Conservation (phyloP, 164 flowering plant species). For the Nymphaea thermarum region DNA sequence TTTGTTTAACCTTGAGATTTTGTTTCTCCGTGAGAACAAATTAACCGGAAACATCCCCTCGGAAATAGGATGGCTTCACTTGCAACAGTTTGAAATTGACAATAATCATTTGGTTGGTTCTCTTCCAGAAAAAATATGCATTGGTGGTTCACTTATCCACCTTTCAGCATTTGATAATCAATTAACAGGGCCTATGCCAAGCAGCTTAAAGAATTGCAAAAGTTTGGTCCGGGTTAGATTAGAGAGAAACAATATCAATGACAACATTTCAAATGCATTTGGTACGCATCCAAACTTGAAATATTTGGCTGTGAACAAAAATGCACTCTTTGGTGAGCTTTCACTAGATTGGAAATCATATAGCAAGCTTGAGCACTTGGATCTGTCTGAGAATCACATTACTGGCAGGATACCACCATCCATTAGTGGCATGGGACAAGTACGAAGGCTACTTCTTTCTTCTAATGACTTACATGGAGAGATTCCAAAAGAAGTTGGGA, state of each 20-base stretch:
- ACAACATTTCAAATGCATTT: constrained; percentile 11
- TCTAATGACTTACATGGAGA: not conserved
- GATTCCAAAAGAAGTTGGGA: not conserved
- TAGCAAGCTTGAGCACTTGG: constrained; percentile 5
- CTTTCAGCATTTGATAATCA: constrained; percentile 10
- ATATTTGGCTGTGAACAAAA: constrained; percentile 14
- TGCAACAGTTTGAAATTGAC: constrained; percentile 8
- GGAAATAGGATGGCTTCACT: constrained; percentile 14
- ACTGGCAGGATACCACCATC: constrained; percentile 15
- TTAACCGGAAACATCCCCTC: constrained; percentile 14
- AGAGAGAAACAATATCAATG: constrained; percentile 9
- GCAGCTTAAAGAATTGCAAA: constrained; percentile 12
- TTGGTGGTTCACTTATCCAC: constrained; percentile 9
- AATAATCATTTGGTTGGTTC: constrained; percentile 15
- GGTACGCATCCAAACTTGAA: constrained; percentile 12
- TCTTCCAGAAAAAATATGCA: constrained; percentile 13
- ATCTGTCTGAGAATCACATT: constrained; percentile 10
- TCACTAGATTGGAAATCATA: constrained; percentile 13
- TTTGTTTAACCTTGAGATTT: constrained; percentile 1
- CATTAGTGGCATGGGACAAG: constrained; percentile 4
- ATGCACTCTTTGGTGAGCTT: constrained; percentile 10
- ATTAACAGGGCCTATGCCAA: constrained; percentile 16
- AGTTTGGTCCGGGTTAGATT: constrained; percentile 13
- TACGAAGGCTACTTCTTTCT: not conserved
- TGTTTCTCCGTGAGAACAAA: constrained; percentile 10